phyloP scores from a whole-genome alignment of 2,329 filamentous ascomycete genomes.

The Sordariomycetes sp. region DNA sequence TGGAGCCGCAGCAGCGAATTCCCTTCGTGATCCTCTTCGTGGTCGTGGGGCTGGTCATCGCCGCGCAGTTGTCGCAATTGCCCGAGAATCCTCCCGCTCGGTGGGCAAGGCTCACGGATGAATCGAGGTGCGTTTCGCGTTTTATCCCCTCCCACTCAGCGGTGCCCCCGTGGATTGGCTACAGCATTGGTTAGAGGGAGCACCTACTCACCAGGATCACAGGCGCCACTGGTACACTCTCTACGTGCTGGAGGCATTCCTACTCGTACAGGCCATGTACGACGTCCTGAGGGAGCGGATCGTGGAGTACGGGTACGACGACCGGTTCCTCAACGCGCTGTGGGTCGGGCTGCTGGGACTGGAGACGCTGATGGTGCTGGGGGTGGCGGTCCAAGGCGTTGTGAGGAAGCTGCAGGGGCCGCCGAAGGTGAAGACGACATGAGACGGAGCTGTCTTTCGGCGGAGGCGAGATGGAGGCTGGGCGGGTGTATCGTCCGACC shows the following conservation, averaged over 20 bases:
- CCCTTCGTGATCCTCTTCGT: conserved; percentile 10
- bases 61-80: conserved; percentile 11
- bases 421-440: conserved; percentile 3
- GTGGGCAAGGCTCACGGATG: conserved; percentile 10
- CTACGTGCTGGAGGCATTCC: conserved; percentile 11
- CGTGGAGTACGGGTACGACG: conserved; percentile 19
- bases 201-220: background rate
- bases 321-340: conserved; percentile 30
- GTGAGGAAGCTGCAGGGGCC: background rate
- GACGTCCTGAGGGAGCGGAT: conserved; percentile 16
- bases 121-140: background rate
- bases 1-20: conserved; percentile 9
- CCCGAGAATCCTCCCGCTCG: conserved; percentile 7
- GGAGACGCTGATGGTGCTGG: conserved; percentile 31
- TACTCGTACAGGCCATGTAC: conserved; percentile 10
- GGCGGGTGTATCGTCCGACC: background rate
- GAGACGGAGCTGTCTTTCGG: background rate
- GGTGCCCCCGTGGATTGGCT: no score
- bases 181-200: background rate
- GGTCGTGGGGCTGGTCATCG: conserved; percentile 11
- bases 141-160: no score
- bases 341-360: conserved; percentile 35
- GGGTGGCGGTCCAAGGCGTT: conserved; percentile 21
- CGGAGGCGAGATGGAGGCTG: background rate
- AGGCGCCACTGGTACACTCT: conserved; percentile 13